Percentiles rank a stretch among this genome's conserved stretches.
phyloP scores from a whole-genome alignment of 2,329 filamentous ascomycete genomes.

The Aspergillus sp. region DNA sequence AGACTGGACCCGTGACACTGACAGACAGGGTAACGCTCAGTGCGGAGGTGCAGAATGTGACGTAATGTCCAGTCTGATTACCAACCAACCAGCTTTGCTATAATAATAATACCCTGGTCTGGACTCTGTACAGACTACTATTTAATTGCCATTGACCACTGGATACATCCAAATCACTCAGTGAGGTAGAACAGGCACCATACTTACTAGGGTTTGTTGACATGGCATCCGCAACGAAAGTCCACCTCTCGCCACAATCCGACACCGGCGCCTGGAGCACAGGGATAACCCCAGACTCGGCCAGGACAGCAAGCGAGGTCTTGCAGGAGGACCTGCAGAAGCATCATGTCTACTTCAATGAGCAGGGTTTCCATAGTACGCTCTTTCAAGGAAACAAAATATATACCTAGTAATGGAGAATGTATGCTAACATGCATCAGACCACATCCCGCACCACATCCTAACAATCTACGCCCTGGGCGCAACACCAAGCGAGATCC shows the following conservation, averaged over 20 bases:
- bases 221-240: conserved; percentile 51
- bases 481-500: conserved; percentile 60
- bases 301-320: conserved; percentile 63
- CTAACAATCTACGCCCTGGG: conserved; percentile 75
- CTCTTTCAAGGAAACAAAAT: conserved; percentile 8
- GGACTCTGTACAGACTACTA: too few relatives aligned
- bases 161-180: too few relatives aligned
- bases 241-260: conserved; percentile 45
- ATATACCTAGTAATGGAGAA: not conserved
- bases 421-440: conserved; percentile 20
- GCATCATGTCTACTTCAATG: conserved; percentile 81
- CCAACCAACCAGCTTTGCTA: too few relatives aligned
- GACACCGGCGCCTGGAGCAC: conserved; percentile 50
- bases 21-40: too few relatives aligned
- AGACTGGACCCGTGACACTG: too few relatives aligned
- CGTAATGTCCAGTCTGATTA: too few relatives aligned
- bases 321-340: conserved; percentile 72
- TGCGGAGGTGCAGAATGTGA: too few relatives aligned
- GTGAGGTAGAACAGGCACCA: too few relatives aligned
- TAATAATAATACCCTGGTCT: too few relatives aligned
- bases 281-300: conserved; percentile 56
- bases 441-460: conserved; percentile 79
- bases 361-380: conserved; percentile 66
- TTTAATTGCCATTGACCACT: too few relatives aligned
- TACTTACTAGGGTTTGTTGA: too few relatives aligned